Base-by-base conservation (phyloP, 2,329 filamentous ascomycete genomes). In the Cytospora paraplurivora region DNA sequence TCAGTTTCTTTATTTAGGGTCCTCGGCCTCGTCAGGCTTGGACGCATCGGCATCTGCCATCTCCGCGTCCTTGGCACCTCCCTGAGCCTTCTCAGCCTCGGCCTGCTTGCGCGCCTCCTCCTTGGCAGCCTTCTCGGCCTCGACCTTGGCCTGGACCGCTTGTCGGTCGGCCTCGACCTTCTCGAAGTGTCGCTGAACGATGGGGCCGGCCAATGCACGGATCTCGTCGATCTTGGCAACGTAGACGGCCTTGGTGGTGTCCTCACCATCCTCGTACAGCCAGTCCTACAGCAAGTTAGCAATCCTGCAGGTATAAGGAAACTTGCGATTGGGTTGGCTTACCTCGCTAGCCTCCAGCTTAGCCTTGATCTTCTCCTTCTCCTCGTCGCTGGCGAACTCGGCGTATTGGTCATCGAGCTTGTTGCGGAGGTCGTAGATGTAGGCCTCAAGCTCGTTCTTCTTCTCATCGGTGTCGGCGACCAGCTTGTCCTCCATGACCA, bases 401-500 rank as follows among this genome's bases (percentile, higher is more conserved):
- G 92, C 82, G 76, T 96, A 97, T 71, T 92, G 86, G 72, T 96
- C 93, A 70, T 97, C 92, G 59, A 98, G 65, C 87, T 97, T 97
- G 80, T 92, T 92, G 71, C 94, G 91, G 75, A 97, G 85, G 73
- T 98, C 93, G 80, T 99, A 99, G 79, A 98, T 97, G 80, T 90
- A 96, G 32, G 92, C 88, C 84, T 99, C 95, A 60, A 99, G 91
- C 81, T 98, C 94, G 82, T 99, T 99, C 92, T 98, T 99, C 88
- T 96, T 96, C 83, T 98, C 93, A 76, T 98, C 95, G 44, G 95
- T 99, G 77, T 98, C 95, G 71, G 91, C 92, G 62, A 99, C 93
- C 64, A 98, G 89, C 86, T 98, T 99, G 82, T 99, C 95, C 79
- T 97, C 93, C 87, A 96, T 94, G 71, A 93, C 87, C 95, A 99